Evolutionary conservation across 1,284 basidiomycete species (phyloP).

Genomic region (Phellopilus nigrolimitatus): DNA sequence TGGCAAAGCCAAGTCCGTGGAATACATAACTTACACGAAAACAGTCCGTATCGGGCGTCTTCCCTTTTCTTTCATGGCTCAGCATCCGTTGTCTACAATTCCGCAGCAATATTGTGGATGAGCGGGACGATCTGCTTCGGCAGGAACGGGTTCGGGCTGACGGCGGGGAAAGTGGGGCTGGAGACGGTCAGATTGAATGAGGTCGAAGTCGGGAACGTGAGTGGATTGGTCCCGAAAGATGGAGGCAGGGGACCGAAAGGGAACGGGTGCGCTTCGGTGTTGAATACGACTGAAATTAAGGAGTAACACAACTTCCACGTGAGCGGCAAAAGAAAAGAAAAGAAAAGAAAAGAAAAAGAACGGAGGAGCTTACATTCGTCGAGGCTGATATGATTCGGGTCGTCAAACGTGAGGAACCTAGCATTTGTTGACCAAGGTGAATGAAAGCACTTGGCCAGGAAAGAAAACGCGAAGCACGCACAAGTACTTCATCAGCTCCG

Average conservation of each 20-base stretch:
- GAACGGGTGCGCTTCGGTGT: slow-evolving; percentile 69
- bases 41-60: too few species aligned
- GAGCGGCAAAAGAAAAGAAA: too few species aligned
- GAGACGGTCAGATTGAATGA: neutral
- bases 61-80: too few species aligned
- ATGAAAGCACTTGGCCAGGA: too few species aligned
- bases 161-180: slow-evolving; percentile 3
- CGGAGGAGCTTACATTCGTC: slow-evolving; percentile 49
- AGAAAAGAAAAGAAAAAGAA: neutral
- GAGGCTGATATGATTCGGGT: slow-evolving; percentile 58
- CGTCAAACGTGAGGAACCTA: slow-evolving; percentile 71
- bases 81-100: too few species aligned
- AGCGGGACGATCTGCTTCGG: slow-evolving; percentile 18
- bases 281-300: slow-evolving; percentile 51
- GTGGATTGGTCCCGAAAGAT: neutral
- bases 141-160: slow-evolving; percentile 15
- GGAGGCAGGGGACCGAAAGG: slow-evolving; percentile 7
- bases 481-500: slow-evolving; percentile 73
- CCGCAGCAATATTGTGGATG: slow-evolving; percentile 5
- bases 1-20: too few species aligned
- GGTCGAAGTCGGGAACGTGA: slow-evolving; percentile 6
- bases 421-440: too few species aligned
- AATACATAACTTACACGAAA: too few species aligned
- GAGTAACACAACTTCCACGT: slow-evolving; percentile 6
- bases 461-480: too few species aligned